phyloP scores from a whole-genome alignment of 441 rosid species.

The Metrosideros polymorpha region DNA sequence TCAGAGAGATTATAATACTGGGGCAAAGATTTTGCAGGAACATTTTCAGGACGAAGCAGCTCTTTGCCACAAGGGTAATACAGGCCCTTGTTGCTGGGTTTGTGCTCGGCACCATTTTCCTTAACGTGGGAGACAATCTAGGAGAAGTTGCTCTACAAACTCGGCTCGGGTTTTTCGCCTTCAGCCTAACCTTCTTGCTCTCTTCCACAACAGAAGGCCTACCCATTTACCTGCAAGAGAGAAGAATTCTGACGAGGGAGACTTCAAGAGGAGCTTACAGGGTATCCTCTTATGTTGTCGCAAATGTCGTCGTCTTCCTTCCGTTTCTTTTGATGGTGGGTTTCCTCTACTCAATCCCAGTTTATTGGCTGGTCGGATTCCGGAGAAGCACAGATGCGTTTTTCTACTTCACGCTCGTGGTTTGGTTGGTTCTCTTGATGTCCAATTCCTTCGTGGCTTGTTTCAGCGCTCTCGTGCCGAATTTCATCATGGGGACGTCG shows the following conservation, averaged over 20 bases:
- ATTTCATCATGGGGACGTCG: constrained; percentile 87
- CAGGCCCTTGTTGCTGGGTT: constrained; percentile 76
- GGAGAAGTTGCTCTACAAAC: constrained; percentile 38
- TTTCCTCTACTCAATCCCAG: constrained; percentile 60
- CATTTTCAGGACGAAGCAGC: constrained; percentile 77
- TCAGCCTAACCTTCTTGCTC: constrained; percentile 72
- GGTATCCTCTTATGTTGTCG: constrained; percentile 44
- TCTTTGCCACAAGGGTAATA: constrained; percentile 67
- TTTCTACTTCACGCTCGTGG: constrained; percentile 62
- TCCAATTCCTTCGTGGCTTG: constrained; percentile 85
- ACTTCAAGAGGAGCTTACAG: constrained; percentile 75
- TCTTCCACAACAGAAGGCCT: constrained; percentile 87
- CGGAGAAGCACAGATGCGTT: constrained; percentile 51
- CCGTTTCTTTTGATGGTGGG: constrained; percentile 58
- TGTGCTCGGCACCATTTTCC: constrained; percentile 67
- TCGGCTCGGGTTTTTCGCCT: constrained; percentile 74
- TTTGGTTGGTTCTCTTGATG: constrained; percentile 78
- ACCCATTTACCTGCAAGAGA: constrained; percentile 77
- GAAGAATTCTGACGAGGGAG: constrained; percentile 70
- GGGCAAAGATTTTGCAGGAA: constrained; percentile 75
- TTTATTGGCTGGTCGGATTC: constrained; percentile 78
- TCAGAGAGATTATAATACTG: constrained; percentile 49
- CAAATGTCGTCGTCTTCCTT: constrained; percentile 38
- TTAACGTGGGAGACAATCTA: constrained; percentile 44
- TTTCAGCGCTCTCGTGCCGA: constrained; percentile 83